Evolutionary conservation across 2,329 filamentous ascomycete species (phyloP), one percentile per base, ranked within the genome.

Genomic region (Hymenoscyphus albidus): DNA sequence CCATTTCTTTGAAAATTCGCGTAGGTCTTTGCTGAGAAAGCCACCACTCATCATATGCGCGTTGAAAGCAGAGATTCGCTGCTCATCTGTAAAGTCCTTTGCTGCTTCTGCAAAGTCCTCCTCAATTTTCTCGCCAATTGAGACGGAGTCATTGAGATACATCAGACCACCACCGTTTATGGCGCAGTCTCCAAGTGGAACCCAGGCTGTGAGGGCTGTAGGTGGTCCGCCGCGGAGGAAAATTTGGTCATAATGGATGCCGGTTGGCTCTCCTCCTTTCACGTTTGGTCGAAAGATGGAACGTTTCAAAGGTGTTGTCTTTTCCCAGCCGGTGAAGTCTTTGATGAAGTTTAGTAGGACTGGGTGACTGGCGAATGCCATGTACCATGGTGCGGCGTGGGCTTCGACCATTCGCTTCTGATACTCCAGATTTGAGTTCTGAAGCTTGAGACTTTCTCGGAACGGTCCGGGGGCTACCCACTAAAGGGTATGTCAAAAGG

Each of bases 11-110:
- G 74, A 67, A 67, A 76, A 70, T 38, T 64, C 62, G 14, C 56
- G 77, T 0, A 83, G 81, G 0, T 78, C 79, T 38, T 85, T 80
- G 10, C 80, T 80, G 1, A 88, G 76, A 42, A 86, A 72, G 0
- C 84, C 85, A 0, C 78, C 82, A 0, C 77, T 75, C 77, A 86
- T 82, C 84, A 87, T 87, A 67, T 87, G 86, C 22, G 78, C 76
- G 68, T 87, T 87, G 71, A 84, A 87, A 1, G 80, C 81, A 35
- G 35, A 35, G 35, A 35, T 35, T 35, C 35, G 35, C 35, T 35
- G 35, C 35, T 35, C 35, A 0, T 85, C 82, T 0, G 75, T 80
- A 63, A 88, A 76, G 56, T 77, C 76, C 66, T 76, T 79, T 1
- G 35, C 35, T 35, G 35, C 35, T 35, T 35, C 35, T 35, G 35